phyloP scores from a whole-genome alignment of 352 stramenopile species.

The Plasmopara muralis region DNA sequence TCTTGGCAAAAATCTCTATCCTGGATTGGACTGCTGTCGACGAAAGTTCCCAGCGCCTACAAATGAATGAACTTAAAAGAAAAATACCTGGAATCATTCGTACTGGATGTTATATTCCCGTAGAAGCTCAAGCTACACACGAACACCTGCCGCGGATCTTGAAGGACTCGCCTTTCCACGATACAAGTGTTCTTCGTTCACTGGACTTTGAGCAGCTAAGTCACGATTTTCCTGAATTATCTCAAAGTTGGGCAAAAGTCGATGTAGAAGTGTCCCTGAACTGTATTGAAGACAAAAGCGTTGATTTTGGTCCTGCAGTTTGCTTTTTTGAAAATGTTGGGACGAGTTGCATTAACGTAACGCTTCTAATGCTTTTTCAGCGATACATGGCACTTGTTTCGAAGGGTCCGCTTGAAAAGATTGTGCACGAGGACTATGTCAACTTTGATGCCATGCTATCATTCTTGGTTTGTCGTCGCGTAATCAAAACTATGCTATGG shows the following conservation, averaged over 20 bases:
- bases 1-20: constrained; percentile 70
- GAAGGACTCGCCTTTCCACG: constrained; percentile 13
- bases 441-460: constrained; percentile 31
- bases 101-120: constrained; percentile 22
- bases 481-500: constrained; percentile 26
- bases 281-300: constrained; percentile 14
- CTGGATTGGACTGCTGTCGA: constrained; percentile 71
- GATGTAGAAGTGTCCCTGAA: constrained; percentile 15
- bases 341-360: constrained; percentile 1
- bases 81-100: constrained; percentile 26
- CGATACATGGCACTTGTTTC: constrained; percentile 16
- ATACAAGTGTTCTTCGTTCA: constrained; percentile 2
- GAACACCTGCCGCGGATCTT: constrained; percentile 10
- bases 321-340: constrained; percentile 4
- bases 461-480: constrained; percentile 36
- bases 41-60: constrained; percentile 32
- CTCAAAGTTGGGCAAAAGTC: constrained; percentile 14
- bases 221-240: constrained; percentile 18
- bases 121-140: constrained; percentile 12
- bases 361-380: constrained; percentile 18
- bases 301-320: constrained; percentile 23
- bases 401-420: constrained; percentile 22
- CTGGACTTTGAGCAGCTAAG: constrained; percentile 13
- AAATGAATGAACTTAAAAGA: constrained; percentile 25
- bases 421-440: constrained; percentile 15